Conservation (phyloP, 257 asterid genomes). For the Mentha longifolia region DNA sequence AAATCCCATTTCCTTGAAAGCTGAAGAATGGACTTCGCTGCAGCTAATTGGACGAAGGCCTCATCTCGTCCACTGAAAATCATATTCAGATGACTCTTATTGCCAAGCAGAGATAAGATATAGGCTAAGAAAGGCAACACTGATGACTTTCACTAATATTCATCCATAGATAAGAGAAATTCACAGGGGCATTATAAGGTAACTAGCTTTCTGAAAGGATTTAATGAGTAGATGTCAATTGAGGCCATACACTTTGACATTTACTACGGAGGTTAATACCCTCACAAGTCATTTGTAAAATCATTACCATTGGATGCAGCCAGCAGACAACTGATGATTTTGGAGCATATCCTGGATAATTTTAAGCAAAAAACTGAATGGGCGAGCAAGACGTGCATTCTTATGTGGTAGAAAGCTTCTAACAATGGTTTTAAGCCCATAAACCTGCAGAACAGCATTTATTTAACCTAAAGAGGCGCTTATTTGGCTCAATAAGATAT, state of each 20-base stretch:
- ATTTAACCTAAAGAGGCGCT: conserved; percentile 19
- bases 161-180: conserved; percentile 12
- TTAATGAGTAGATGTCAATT: neutral
- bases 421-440: conserved; percentile 82
- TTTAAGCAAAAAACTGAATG: conserved; percentile 60
- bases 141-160: neutral
- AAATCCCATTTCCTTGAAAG: conserved; percentile 96
- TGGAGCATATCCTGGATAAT: conserved; percentile 69
- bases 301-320: conserved; percentile 60
- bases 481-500: conserved; percentile 33
- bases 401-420: conserved; percentile 75
- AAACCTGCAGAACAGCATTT: conserved; percentile 56
- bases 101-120: conserved; percentile 19
- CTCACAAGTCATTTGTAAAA: conserved; percentile 24
- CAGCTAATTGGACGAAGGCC: conserved; percentile 71
- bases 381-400: conserved; percentile 45
- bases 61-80: conserved; percentile 61
- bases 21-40: conserved; percentile 82
- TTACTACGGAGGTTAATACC: neutral
- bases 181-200: conserved; percentile 6
- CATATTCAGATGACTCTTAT: conserved; percentile 19
- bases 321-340: conserved; percentile 47
- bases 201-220: neutral
- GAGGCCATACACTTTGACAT: conserved; percentile 17
- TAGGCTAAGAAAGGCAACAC: conserved; percentile 11